phyloP scores from a whole-genome alignment of 2,329 filamentous ascomycete species.

The Cercospora sp. region DNA sequence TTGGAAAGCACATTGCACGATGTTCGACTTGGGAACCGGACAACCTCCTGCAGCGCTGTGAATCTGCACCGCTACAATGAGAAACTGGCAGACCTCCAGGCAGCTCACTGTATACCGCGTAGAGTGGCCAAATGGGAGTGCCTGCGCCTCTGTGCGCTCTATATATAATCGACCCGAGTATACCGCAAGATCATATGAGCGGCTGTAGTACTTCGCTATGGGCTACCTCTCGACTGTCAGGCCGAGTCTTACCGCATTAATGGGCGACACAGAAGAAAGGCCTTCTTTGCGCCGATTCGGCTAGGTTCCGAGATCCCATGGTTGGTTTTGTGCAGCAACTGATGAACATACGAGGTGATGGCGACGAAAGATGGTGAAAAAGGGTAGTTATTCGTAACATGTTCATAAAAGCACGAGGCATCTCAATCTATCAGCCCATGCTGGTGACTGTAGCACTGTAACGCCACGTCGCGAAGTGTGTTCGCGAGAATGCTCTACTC shows the following conservation, averaged over 20 bases:
- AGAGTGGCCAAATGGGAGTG: background rate
- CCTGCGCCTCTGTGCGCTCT: background rate
- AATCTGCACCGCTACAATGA: background rate
- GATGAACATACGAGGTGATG: background rate
- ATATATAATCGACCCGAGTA: background rate
- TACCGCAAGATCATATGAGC: background rate
- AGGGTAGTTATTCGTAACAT: background rate
- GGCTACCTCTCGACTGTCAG: background rate
- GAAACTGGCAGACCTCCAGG: background rate
- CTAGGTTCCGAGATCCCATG: background rate
- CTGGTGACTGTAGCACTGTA: background rate
- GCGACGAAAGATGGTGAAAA: background rate
- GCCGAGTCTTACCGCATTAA: background rate
- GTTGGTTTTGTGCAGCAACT: background rate
- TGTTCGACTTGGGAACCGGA: background rate
- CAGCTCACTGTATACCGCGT: background rate
- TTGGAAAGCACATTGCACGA: background rate
- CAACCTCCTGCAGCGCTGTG: background rate
- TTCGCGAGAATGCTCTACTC: background rate
- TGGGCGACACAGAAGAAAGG: background rate
- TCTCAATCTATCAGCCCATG: background rate
- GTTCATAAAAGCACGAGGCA: background rate
- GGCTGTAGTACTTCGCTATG: background rate
- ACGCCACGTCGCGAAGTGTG: background rate
- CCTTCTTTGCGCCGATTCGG: background rate